Evolutionary conservation across 2,329 filamentous ascomycete species (phyloP).

Genomic region (Nothomitra cinnamomea): DNA sequence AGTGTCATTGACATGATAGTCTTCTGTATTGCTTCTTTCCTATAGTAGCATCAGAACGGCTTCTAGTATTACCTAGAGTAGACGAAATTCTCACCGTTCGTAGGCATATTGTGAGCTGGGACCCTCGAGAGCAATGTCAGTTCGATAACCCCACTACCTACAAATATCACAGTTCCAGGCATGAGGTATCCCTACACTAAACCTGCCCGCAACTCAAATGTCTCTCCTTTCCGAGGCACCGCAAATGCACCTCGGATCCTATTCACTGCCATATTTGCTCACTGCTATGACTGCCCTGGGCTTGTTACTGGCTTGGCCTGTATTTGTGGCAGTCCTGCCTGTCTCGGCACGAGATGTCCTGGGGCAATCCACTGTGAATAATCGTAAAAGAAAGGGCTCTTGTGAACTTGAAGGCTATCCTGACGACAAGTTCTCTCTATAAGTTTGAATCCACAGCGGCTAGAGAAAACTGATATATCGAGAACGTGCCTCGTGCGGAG

Average conservation of each 20-base stretch:
- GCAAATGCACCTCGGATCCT: slow-evolving; percentile 88
- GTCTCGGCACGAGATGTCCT: background rate
- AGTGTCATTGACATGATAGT: slow-evolving; percentile 99
- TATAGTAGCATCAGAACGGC: slow-evolving; percentile 20
- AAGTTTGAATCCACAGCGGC: no score
- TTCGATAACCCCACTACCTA: slow-evolving; percentile 15
- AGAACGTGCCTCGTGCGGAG: no score
- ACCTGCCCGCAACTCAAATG: slow-evolving; percentile 88
- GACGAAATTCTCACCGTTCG: slow-evolving; percentile 41
- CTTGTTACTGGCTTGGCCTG: background rate
- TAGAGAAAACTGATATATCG: no score
- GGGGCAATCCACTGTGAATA: no score
- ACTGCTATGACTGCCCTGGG: background rate
- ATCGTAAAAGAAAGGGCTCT: no score
- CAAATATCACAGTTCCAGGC: slow-evolving; percentile 9
- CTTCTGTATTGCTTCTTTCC: slow-evolving; percentile 97
- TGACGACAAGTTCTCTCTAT: no score
- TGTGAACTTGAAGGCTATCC: no score
- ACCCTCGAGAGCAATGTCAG: slow-evolving; percentile 16
- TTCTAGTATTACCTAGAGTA: background rate
- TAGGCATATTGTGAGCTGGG: slow-evolving; percentile 90
- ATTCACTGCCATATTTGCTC: slow-evolving; percentile 68
- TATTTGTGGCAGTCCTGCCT: background rate
- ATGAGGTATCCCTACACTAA: slow-evolving; percentile 40
- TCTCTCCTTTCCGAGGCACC: slow-evolving; percentile 89